Percentiles rank a stretch among this genome's conserved stretches.
Conservation (phyloP, 2,329 filamentous ascomycete genomes). For the Truncatella angustata region DNA sequence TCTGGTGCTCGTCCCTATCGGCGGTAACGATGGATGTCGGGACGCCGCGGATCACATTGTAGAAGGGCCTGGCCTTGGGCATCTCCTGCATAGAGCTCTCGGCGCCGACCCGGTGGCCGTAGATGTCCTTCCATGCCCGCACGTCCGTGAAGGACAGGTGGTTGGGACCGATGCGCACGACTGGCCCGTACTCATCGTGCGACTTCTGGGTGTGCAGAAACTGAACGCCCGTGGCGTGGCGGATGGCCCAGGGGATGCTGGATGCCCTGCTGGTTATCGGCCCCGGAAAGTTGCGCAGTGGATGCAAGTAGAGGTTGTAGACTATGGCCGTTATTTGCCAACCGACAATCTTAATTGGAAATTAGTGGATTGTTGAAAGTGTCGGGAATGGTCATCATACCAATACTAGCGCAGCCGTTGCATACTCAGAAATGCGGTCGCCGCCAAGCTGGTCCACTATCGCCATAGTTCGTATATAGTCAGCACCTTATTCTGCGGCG, state of each 20-base stretch:
- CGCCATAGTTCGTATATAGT: neutral
- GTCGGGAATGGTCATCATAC: no score
- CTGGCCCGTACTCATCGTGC: conserved; percentile 21
- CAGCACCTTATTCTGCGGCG: no score
- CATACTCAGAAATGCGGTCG: neutral
- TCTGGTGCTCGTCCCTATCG: conserved; percentile 25
- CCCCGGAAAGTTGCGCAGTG: conserved; percentile 24
- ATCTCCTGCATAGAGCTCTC: conserved; percentile 21
- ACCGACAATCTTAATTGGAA: conserved; percentile 14
- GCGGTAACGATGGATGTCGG: conserved; percentile 28
- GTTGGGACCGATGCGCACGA: conserved; percentile 22
- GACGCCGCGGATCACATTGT: conserved; percentile 14
- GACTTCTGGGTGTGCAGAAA: conserved; percentile 22
- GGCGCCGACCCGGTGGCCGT: conserved; percentile 26
- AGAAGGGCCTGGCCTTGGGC: conserved; percentile 18
- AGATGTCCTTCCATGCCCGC: conserved; percentile 32
- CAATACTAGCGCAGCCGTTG: neutral
- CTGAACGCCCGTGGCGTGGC: conserved; percentile 19
- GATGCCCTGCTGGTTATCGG: conserved; percentile 21
- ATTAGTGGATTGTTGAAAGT: neutral
- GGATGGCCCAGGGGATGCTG: conserved; percentile 21
- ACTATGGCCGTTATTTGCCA: conserved; percentile 19
- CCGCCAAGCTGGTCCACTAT: neutral
- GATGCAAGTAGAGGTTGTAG: conserved; percentile 29
- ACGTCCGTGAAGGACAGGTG: conserved; percentile 29